phyloP scores from a whole-genome alignment of 1,139 yeast genomes.

The Saccharomycopsis hybrid region DNA sequence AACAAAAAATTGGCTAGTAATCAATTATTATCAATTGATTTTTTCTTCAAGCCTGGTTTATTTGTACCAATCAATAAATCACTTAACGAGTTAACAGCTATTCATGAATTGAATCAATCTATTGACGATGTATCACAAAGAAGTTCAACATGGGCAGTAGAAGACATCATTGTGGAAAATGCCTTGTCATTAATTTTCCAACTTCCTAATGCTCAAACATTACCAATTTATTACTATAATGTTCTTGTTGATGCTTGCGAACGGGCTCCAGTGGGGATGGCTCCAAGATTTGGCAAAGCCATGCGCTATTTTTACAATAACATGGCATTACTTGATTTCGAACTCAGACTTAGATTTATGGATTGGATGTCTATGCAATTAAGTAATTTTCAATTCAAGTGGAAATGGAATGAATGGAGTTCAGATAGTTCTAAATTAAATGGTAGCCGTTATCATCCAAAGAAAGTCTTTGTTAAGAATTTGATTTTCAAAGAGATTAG shows the following conservation, averaged over 20 bases:
- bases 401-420: slow-evolving; percentile 99
- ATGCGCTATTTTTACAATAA: slow-evolving; percentile 75
- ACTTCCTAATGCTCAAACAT: slow-evolving; percentile 61
- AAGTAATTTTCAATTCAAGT: slow-evolving; percentile 88
- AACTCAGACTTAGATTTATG: slow-evolving; percentile 62
- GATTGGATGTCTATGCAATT: slow-evolving; percentile 95
- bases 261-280: slow-evolving; percentile 80
- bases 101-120: slow-evolving; percentile 32
- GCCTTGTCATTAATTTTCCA: slow-evolving; percentile 72
- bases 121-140: slow-evolving; percentile 27
- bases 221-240: slow-evolving; percentile 74
- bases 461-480: slow-evolving; percentile 66
- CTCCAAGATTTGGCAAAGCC: slow-evolving; percentile 94
- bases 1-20: slow-evolving; percentile 84
- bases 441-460: slow-evolving; percentile 55
- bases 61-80: slow-evolving; percentile 85
- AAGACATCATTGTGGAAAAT: slow-evolving; percentile 83
- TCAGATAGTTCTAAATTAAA: slow-evolving; percentile 40
- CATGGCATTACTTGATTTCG: slow-evolving; percentile 65
- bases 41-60: slow-evolving; percentile 60
- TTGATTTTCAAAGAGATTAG: slow-evolving; percentile 80
- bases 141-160: slow-evolving; percentile 76
- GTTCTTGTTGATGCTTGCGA: slow-evolving; percentile 87
- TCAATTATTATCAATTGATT: slow-evolving; percentile 70
- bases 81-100: slow-evolving; percentile 58